Base-by-base conservation (phyloP, 2,329 filamentous ascomycete genomes). In the Cadophora malorum region DNA sequence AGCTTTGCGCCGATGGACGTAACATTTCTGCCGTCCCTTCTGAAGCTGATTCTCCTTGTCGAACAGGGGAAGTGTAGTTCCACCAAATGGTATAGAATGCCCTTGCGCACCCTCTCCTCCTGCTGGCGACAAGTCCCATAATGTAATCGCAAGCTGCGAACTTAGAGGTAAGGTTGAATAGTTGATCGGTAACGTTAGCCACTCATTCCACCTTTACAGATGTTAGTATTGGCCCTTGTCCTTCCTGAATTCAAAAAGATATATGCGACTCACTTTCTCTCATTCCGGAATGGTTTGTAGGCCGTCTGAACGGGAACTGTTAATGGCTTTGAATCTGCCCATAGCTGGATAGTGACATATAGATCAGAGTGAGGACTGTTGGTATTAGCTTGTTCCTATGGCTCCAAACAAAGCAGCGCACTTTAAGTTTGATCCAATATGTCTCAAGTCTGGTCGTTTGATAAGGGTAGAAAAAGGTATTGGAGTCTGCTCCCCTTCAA, bases 281-380 rank as follows among this genome's bases (percentile, higher is more conserved):
- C 88, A 45, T 86, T 86, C 77, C 94, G 93, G 78, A 99, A 98
- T 8, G 93, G 83, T 77, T 94, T 97, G 81, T 98, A 98, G 28
- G 93, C 87, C 2, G 96, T 99, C 79, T 98, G 95, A 12, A 96
- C 87, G 0, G 94, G 92, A 0, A 98, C 92, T 0, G 94, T 96
- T 73, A 99, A 82, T 45, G 95, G 94, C 79, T 99, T 99, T 33
- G 94, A 97, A 75, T 96, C 94, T 14, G 94, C 93, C 91, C 95
- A 99, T 75, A 98, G 86, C 79, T 98, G 96, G 9, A 91, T 91
- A 0, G 94, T 97, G 60, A 97, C 90, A 77, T 95, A 97, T 59
- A 99, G 89, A 78, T 99, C 96, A 31, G 94, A 97, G 77, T 91
- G 83, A 0, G 90, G 83, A 79, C 92, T 94, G 33, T 16, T 6